Base-by-base conservation (phyloP, 2,329 filamentous ascomycete genomes). In the Penicillium hordei region DNA sequence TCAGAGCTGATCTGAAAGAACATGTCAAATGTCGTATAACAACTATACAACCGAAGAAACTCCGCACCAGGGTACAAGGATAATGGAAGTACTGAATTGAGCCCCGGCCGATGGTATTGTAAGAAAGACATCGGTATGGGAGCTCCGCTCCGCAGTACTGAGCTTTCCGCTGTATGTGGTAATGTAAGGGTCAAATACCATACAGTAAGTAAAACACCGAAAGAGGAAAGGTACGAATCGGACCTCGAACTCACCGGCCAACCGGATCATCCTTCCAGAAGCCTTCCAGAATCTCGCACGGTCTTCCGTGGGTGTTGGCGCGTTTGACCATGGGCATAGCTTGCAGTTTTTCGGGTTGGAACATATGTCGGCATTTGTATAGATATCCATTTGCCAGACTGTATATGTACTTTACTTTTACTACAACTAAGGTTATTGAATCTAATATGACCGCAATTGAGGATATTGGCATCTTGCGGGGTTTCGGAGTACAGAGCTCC, bases 261-360 rank as follows among this genome's bases (percentile, higher is more conserved):
- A 62, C 60, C 62, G 61, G 61, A 66, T 55, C 60, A 21, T 29
- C 57, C 60, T 66, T 66, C 65, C 60, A 64, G 65, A 66, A 64
- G 42, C 10, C 48, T 67, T 66, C 63, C 56, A 59, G 60, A 65
- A 66, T 21, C 39, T 44, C 25, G 53, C 50, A 46, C 19, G 46
- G 36, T 27, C 59, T 52, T 56, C 59, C 49, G 6, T 50, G 54
- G 57, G 15, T 36, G 33, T 56, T 38, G 38, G 48, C 31, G 38
- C 53, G 7, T 56, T 50, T 50, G 55, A 65, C 62, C 62, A 63
- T 63, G 62, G 60, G 46, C 39, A 54, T 54, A 46, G 48, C 55
- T 58, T 58, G 53, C 38, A 52, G 39, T 31, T 57, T 43, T 43
- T 42, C 19, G 8, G 34, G 27, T 46, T 45, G 12, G 27, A 23